These are phyloP conservation scores for Diutina pseudorugosa DNA, from an alignment of 1,139 yeast species.

Conservation along the genomic window DNA sequence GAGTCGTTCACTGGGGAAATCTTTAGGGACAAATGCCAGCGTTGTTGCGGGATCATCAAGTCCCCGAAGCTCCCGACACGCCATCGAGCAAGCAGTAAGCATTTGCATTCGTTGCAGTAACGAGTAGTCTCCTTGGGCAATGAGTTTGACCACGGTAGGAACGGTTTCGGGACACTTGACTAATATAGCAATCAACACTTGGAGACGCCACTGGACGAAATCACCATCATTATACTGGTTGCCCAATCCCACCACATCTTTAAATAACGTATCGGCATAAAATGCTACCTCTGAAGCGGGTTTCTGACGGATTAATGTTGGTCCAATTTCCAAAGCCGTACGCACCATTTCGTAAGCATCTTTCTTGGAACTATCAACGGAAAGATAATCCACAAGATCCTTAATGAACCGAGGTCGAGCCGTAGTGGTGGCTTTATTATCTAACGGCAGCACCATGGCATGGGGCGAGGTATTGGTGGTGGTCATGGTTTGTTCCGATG, in stretches of 20 bases:
- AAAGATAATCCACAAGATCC: background rate
- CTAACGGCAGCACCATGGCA: background rate
- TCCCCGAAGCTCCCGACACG: constrained; percentile 1
- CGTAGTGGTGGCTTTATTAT: background rate
- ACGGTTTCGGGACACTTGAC: background rate
- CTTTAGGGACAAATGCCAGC: background rate
- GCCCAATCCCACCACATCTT: background rate
- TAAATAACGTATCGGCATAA: background rate
- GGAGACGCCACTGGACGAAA: background rate
- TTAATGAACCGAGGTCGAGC: background rate
- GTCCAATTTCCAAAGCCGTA: background rate
- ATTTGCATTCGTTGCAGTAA: constrained; percentile 3
- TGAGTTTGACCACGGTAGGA: background rate
- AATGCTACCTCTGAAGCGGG: background rate
- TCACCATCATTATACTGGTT: background rate
- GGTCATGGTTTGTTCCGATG: background rate
- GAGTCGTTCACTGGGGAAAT: background rate
- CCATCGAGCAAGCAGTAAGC: background rate
- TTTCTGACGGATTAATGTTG: background rate
- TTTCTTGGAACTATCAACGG: background rate
- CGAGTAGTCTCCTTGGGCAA: background rate
- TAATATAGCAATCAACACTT: background rate
- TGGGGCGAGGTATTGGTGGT: background rate
- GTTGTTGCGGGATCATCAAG: background rate
- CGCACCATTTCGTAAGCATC: constrained; percentile 3